These are phyloP conservation scores for Biscutella auriculata DNA, from an alignment of 441 rosid genomes.

Conservation along the genomic window DNA sequence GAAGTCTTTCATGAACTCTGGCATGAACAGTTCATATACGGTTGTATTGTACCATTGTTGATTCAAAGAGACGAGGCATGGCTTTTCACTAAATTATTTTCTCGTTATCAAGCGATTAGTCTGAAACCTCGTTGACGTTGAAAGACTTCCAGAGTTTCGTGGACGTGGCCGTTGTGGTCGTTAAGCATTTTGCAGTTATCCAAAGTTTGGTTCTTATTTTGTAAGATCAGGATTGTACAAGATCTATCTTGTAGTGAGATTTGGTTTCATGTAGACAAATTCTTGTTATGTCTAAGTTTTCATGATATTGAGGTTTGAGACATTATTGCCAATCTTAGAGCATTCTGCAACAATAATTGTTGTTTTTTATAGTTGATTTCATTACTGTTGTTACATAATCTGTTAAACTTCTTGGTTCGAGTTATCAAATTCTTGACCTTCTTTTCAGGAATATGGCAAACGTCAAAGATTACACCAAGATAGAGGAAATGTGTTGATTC, in stretches of 20 bases:
- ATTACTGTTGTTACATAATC: not conserved
- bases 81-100: too few species aligned
- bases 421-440: not conserved
- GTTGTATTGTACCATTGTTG: too few species aligned
- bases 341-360: not conserved
- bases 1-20: too few species aligned
- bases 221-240: conserved; percentile 17
- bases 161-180: too few species aligned
- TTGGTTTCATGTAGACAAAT: conserved; percentile 7
- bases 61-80: too few species aligned
- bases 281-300: not conserved
- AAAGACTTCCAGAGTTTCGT: too few species aligned
- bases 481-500: not conserved
- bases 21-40: too few species aligned
- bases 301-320: not conserved
- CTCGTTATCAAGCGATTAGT: too few species aligned
- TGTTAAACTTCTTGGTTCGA: not conserved
- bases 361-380: not conserved
- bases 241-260: conserved; percentile 16
- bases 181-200: conserved; percentile 16
- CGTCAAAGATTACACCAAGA: conserved; percentile 27
- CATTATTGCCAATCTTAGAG: not conserved
- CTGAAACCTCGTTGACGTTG: too few species aligned
- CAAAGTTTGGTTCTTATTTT: not conserved
- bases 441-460: not conserved